phyloP scores from a whole-genome alignment of 2,329 filamentous ascomycete genomes.

The Cladophialophora exuberans region DNA sequence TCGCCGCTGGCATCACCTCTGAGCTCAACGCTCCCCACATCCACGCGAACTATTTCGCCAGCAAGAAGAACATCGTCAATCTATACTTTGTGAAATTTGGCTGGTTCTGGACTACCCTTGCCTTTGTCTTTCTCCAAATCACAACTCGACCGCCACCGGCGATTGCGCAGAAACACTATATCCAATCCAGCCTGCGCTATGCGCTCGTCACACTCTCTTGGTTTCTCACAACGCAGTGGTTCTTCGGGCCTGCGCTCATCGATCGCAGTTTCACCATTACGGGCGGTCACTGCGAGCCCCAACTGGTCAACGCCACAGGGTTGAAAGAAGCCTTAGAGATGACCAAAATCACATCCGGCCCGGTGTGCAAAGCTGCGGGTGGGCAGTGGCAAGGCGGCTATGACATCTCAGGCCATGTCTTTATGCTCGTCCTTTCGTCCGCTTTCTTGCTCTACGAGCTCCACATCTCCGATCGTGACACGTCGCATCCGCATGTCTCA shows the following conservation, averaged over 20 bases:
- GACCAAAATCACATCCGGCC: slow-evolving; percentile 61
- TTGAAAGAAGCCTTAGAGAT: slow-evolving; percentile 39
- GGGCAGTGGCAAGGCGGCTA: slow-evolving; percentile 91
- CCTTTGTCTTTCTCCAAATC: slow-evolving; percentile 71
- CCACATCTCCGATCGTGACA: slow-evolving; percentile 64
- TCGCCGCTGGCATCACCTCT: slow-evolving; percentile 37
- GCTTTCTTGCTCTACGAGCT: slow-evolving; percentile 82
- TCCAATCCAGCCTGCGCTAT: slow-evolving; percentile 71
- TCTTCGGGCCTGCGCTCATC: slow-evolving; percentile 86
- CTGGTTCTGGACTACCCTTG: slow-evolving; percentile 85
- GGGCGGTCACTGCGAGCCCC: slow-evolving; percentile 75
- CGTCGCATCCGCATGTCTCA: slow-evolving; percentile 32
- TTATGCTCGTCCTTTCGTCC: slow-evolving; percentile 83
- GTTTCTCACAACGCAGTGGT: slow-evolving; percentile 94
- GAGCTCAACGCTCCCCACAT: slow-evolving; percentile 34
- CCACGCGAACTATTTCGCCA: slow-evolving; percentile 75
- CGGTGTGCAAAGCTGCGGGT: slow-evolving; percentile 79
- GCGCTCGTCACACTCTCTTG: slow-evolving; percentile 73
- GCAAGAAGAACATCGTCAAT: slow-evolving; percentile 92
- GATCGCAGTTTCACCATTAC: slow-evolving; percentile 88
- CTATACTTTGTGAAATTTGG: slow-evolving; percentile 90
- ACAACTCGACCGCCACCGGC: slow-evolving; percentile 57
- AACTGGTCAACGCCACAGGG: slow-evolving; percentile 17
- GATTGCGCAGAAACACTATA: slow-evolving; percentile 24
- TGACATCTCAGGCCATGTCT: slow-evolving; percentile 94